Evolutionary conservation across 139 green algal species (phyloP).

Genomic region (Closterium sp.): DNA sequence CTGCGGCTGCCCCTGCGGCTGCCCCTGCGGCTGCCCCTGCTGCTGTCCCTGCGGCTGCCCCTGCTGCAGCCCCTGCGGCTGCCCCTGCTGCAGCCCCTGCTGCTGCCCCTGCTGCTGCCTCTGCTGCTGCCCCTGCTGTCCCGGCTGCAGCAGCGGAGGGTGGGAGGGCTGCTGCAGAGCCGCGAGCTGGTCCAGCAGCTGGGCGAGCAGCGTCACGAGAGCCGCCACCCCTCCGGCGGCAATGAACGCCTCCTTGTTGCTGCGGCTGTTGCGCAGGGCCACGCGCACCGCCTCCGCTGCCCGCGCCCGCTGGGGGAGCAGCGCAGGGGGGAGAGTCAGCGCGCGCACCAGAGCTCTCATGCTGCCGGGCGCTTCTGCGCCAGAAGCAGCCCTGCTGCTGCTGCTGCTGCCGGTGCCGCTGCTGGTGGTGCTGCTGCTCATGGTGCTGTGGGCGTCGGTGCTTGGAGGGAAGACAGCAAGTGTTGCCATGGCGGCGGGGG

Average conservation of each 20-base stretch:
- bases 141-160: background rate
- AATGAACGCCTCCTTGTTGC: background rate
- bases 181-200: background rate
- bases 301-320: background rate
- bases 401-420: too few relatives aligned
- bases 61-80: background rate
- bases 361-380: background rate
- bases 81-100: too few relatives aligned
- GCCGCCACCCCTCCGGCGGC: background rate
- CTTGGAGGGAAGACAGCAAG: too few relatives aligned
- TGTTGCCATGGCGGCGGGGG: too few relatives aligned
- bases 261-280: background rate
- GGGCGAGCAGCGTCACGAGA: background rate
- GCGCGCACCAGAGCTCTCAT: background rate
- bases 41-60: too few relatives aligned
- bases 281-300: background rate
- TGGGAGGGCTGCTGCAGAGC: background rate
- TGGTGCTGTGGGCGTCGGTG: too few relatives aligned
- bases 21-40: background rate
- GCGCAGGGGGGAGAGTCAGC: background rate
- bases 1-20: too few relatives aligned
- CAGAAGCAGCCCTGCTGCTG: too few relatives aligned
- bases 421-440: too few relatives aligned
- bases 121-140: background rate
- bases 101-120: background rate